Conservation (phyloP, 1,284 basidiomycete genomes). For the Moesziomyces sp. region DNA sequence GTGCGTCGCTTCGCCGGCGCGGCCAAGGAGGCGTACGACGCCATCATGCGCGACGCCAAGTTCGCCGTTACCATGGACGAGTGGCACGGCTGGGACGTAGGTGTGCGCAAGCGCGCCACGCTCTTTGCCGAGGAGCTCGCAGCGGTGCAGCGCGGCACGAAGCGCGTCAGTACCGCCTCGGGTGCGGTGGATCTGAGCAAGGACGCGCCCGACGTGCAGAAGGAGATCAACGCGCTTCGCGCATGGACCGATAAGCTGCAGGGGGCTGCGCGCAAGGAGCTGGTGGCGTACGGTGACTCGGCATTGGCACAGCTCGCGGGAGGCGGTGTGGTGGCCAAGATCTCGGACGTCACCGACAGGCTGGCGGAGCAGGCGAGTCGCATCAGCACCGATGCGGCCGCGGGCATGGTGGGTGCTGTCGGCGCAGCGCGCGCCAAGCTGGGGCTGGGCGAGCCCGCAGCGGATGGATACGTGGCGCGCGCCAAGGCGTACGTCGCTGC, state of each 20-base stretch:
- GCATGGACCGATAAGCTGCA: conserved; percentile 40
- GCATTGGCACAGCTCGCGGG: conserved; percentile 46
- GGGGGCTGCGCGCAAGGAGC: conserved; percentile 45
- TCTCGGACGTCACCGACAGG: conserved; percentile 45
- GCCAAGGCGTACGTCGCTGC: conserved; percentile 36
- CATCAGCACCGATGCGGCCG: conserved; percentile 48
- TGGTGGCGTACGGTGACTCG: conserved; percentile 37
- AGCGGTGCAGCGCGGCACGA: conserved; percentile 38
- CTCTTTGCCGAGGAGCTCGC: conserved; percentile 47
- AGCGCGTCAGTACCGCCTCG: conserved; percentile 21
- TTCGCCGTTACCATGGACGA: conserved; percentile 61
- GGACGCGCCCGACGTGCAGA: conserved; percentile 46
- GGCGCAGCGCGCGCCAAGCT: conserved; percentile 41
- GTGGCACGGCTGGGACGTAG: conserved; percentile 61
- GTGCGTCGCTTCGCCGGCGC: conserved; percentile 50
- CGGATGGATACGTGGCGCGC: conserved; percentile 34
- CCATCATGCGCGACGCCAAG: conserved; percentile 57
- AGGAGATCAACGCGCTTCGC: conserved; percentile 35
- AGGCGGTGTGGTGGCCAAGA: conserved; percentile 36
- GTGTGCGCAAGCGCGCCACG: conserved; percentile 45
- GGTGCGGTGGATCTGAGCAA: conserved; percentile 40
- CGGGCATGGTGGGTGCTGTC: conserved; percentile 48
- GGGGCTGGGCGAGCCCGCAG: conserved; percentile 26
- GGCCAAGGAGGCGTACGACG: conserved; percentile 50
- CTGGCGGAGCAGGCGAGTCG: conserved; percentile 42